Evolutionary conservation across 371 early-diverging fungal genomes (phyloP).

Genomic region (Lichtheimia ramosa): DNA sequence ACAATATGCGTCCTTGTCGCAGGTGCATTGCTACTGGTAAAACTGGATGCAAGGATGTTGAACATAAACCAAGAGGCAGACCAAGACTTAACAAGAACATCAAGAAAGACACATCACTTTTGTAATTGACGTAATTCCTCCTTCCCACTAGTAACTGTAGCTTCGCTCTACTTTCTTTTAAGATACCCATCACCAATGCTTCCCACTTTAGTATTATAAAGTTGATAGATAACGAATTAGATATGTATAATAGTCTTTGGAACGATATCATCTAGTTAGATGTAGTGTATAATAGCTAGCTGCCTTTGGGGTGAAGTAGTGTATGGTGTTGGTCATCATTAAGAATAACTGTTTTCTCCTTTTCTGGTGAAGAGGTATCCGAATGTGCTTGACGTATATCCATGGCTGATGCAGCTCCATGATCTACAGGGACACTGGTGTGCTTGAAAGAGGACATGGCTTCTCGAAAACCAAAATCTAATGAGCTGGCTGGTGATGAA

Average conservation of each 20-base stretch:
- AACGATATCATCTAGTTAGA: too few species aligned
- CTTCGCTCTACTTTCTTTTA: too few species aligned
- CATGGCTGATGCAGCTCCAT: conserved; percentile 26
- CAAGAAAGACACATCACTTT: too few species aligned
- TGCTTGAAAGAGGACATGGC: conserved; percentile 52
- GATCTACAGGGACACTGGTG: conserved; percentile 25
- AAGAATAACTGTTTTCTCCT: conserved; percentile 14
- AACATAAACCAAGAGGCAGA: conserved; percentile 51
- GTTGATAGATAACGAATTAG: too few species aligned
- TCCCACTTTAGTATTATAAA: too few species aligned
- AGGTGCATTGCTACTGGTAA: conserved; percentile 48
- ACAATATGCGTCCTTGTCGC: conserved; percentile 46
- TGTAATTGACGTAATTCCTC: too few species aligned
- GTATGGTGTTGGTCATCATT: conserved; percentile 38
- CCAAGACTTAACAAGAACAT: conserved; percentile 32
- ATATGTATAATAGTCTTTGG: too few species aligned
- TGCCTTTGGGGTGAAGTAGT: conserved; percentile 17
- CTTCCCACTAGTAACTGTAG: too few species aligned
- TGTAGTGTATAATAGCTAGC: too few species aligned
- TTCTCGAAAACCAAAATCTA: conserved; percentile 55
- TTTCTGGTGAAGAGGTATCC: conserved; percentile 11
- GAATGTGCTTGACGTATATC: conserved; percentile 26
- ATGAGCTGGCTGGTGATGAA: conserved; percentile 39
- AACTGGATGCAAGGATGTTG: conserved; percentile 47
- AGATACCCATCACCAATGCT: too few species aligned